These are phyloP conservation scores for Toxoplasma gondii DNA, from an alignment of 169 alveolate genomes.

Conservation along the genomic window DNA sequence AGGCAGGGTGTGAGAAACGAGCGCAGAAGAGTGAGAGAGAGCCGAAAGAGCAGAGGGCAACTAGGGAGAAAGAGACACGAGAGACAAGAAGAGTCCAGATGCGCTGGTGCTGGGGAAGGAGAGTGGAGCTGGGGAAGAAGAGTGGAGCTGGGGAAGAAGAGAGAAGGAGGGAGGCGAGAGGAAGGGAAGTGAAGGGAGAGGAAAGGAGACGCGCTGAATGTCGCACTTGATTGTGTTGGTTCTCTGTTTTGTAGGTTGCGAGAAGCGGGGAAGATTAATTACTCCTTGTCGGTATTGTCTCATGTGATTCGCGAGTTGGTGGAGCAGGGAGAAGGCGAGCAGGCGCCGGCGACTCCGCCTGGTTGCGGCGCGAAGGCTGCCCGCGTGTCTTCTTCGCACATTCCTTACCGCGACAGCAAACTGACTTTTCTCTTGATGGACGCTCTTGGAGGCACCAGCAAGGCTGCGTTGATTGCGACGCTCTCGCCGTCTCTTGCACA, in stretches of 20 bases:
- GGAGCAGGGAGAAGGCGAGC: background rate
- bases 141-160: no score
- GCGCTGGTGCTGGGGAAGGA: background rate
- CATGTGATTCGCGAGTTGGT: slow-evolving; percentile 46
- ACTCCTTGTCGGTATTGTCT: slow-evolving; percentile 29
- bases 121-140: no score
- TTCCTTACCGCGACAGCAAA: slow-evolving; percentile 91
- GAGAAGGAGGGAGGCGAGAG: no score
- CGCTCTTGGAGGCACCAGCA: slow-evolving; percentile 91
- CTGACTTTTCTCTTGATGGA: slow-evolving; percentile 88
- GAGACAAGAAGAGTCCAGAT: background rate
- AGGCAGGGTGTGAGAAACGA: background rate
- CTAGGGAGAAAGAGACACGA: background rate
- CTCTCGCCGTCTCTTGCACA: slow-evolving; percentile 84
- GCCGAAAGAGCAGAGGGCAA: background rate
- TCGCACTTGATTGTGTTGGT: no score
- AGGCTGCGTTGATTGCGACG: slow-evolving; percentile 89
- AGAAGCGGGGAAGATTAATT: slow-evolving; percentile 54
- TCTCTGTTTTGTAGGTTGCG: slow-evolving; percentile 2
- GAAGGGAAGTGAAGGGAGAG: no score
- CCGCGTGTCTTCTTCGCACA: slow-evolving; percentile 32
- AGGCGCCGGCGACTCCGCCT: background rate
- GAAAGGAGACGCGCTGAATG: no score
- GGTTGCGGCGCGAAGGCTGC: background rate
- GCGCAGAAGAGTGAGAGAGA: background rate